Conservation (phyloP, 805 yeast species). For the Pichia rugopelliculosa region DNA sequence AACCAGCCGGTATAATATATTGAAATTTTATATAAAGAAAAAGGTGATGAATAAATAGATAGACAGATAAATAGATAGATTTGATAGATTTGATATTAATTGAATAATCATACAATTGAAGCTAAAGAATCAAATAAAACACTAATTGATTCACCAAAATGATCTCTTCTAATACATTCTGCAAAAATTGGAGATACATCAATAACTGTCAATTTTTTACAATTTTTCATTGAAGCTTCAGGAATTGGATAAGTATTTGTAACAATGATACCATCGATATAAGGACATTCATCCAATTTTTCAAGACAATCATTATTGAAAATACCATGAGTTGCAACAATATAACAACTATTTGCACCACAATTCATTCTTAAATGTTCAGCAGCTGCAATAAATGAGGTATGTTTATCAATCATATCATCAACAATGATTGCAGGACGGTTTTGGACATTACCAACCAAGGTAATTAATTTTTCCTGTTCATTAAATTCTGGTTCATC, state of each 20-base stretch:
- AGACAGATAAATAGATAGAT: not conserved
- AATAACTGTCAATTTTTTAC: conserved; percentile 72
- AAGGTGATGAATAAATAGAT: not conserved
- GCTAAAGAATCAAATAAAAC: conserved; percentile 86
- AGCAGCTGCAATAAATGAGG: conserved; percentile 93
- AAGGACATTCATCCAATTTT: conserved; percentile 64
- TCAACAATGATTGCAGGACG: conserved; percentile 91
- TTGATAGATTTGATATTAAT: not conserved
- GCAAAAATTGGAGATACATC: conserved; percentile 95
- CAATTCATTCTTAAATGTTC: conserved; percentile 94
- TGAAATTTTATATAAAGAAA: conserved; percentile 1
- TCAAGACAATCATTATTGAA: conserved; percentile 85
- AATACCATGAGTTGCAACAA: conserved; percentile 94
- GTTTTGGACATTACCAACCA: conserved; percentile 91
- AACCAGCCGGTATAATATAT: conserved; percentile 1
- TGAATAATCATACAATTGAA: conserved; percentile 27
- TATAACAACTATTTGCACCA: conserved; percentile 87
- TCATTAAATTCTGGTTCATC: conserved; percentile 58
- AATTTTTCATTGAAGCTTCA: conserved; percentile 46
- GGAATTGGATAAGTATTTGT: conserved; percentile 94
- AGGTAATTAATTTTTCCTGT: conserved; percentile 83
- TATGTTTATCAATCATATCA: conserved; percentile 96
- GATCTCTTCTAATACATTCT: conserved; percentile 97
- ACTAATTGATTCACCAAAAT: conserved; percentile 94
- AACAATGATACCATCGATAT: conserved; percentile 86